phyloP scores from a whole-genome alignment of 176 grass and related monocot genomes.

The Echinochloa phyllopogon region DNA sequence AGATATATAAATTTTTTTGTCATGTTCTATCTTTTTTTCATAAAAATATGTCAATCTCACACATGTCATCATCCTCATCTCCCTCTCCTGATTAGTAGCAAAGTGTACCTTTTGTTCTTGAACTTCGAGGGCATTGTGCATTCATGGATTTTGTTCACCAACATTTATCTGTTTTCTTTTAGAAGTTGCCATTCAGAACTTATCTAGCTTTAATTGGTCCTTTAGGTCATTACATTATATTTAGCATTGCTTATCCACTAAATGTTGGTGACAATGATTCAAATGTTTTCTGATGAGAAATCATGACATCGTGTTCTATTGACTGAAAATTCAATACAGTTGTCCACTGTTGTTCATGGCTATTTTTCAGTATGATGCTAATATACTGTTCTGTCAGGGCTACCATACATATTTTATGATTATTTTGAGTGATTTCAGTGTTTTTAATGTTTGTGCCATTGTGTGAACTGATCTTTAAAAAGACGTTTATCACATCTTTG shows the following conservation, averaged over 20 bases:
- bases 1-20: not conserved
- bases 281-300: not conserved
- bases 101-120: not conserved
- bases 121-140: not conserved
- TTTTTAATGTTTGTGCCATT: slow-evolving; percentile 18
- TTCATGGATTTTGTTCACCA: slow-evolving; percentile 10
- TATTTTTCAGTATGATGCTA: slow-evolving; percentile 9
- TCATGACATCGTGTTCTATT: slow-evolving; percentile 7
- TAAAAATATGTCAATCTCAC: not conserved
- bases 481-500: slow-evolving; percentile 17
- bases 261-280: not conserved
- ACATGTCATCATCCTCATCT: slow-evolving; percentile 7
- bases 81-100: not conserved
- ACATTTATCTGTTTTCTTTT: slow-evolving; percentile 27
- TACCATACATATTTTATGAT: not conserved
- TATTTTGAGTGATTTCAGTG: not conserved
- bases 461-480: not conserved
- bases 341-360: not conserved
- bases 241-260: not conserved
- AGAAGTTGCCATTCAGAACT: not conserved
- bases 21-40: not conserved
- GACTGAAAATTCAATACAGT: not conserved
- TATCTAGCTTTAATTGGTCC: slow-evolving; percentile 1
- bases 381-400: not conserved
- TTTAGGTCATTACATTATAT: slow-evolving; percentile 8